These are phyloP conservation scores for Saccharomycopsis sp. DNA, from an alignment of 805 yeast species.

Conservation along the genomic window DNA sequence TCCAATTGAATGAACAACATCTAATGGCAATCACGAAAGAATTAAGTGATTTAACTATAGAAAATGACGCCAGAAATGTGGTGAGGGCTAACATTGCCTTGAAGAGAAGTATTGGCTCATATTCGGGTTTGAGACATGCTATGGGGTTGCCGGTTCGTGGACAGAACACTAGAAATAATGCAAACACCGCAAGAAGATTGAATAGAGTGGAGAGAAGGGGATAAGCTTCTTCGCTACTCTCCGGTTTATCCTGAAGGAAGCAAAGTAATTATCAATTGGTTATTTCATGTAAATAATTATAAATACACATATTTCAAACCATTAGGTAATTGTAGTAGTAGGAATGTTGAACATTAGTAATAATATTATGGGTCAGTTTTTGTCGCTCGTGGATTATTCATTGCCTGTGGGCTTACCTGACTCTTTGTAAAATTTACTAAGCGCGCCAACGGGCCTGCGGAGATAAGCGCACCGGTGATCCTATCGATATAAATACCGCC, in stretches of 20 bases:
- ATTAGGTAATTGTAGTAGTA: no score
- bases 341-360: no score
- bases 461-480: no score
- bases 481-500: no score
- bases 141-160: slow-evolving; percentile 79
- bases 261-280: neutral
- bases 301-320: no score
- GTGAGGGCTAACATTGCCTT: slow-evolving; percentile 70
- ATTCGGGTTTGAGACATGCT: slow-evolving; percentile 85
- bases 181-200: slow-evolving; percentile 80
- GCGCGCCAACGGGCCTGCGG: no score
- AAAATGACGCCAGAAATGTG: slow-evolving; percentile 68
- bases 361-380: no score
- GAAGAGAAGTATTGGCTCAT: slow-evolving; percentile 77
- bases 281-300: no score
- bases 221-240: slow-evolving; percentile 17
- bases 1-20: slow-evolving; percentile 83
- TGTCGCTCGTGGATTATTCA: no score
- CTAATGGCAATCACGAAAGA: slow-evolving; percentile 83
- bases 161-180: slow-evolving; percentile 87
- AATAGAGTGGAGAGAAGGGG: slow-evolving; percentile 67
- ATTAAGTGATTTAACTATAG: slow-evolving; percentile 73
- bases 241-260: neutral
- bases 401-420: no score
- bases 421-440: no score